phyloP scores from a whole-genome alignment of 139 green algal genomes.

The Spirogloea muscicola region DNA sequence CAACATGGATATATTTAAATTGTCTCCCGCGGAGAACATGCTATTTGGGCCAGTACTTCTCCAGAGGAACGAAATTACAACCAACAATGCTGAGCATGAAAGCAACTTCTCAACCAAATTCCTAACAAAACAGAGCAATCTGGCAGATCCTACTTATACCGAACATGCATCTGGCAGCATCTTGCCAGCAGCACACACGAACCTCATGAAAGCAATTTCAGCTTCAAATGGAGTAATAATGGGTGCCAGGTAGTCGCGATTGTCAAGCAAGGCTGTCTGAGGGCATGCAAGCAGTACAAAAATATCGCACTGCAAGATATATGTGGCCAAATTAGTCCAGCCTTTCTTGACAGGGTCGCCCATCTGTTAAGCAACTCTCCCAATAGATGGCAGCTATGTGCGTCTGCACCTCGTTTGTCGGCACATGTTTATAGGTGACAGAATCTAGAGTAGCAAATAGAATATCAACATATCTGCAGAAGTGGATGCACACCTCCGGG shows the following conservation, averaged over 20 bases:
- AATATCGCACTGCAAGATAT: constrained; percentile 51
- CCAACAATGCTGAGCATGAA: too few species aligned
- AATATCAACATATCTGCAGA: too few species aligned
- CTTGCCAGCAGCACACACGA: not conserved
- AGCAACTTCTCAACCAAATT: too few species aligned
- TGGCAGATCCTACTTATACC: too few species aligned
- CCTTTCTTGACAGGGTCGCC: not conserved
- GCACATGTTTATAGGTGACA: not conserved
- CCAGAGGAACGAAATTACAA: too few species aligned
- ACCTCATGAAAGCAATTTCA: constrained; percentile 46
- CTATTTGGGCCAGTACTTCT: too few species aligned
- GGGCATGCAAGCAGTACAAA: constrained; percentile 55
- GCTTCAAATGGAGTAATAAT: constrained; percentile 90
- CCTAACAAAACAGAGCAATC: not conserved
- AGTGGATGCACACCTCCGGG: constrained; percentile 64
- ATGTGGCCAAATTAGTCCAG: constrained; percentile 26
- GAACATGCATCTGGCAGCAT: too few species aligned
- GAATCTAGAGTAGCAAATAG: too few species aligned
- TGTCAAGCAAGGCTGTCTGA: constrained; percentile 72
- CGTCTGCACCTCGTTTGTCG: not conserved
- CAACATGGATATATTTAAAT: too few species aligned
- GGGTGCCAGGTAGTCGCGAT: constrained; percentile 81
- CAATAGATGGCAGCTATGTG: too few species aligned
- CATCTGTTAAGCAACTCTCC: not conserved
- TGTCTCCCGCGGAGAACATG: too few species aligned